Base-by-base conservation (phyloP, 2,329 filamentous ascomycete genomes). In the Diaporthe eres region DNA sequence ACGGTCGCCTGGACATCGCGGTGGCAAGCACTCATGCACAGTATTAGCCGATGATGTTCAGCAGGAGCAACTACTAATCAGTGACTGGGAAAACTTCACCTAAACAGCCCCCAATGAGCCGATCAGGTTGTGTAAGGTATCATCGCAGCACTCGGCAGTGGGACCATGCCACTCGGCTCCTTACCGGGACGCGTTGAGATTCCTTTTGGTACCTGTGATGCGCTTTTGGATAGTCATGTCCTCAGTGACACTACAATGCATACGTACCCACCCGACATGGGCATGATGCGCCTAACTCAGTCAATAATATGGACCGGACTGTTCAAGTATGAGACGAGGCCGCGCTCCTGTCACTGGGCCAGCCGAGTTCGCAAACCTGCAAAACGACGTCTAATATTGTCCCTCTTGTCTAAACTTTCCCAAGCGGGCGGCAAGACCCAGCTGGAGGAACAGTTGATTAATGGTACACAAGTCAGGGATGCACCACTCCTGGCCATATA, bases 311-410 rank as follows among this genome's bases (percentile, higher is more conserved):
- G 12, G 15, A n/a, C 19, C n/a, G 15, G 37, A 28, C 37, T 19
- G 10, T 55, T 34, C 22, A 19, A 34, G 42, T 34, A 7, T 19
- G 63, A 53, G 25, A 10, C 53, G n/a, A 25, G 28, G 17, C 9
- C 22, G 25, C 49, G 17, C 28, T 57, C 22, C 31, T 51, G 67
- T 70, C 76, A 77, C 70, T 61, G 47, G 49, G 65, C 51, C 39
- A 39, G 71, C 60, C 58, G 58, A 73, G 70, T 47, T 25, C 55
- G 44, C 60, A 63, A 57, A 55, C 47, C 49, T 55, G 71, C 57
- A 60, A 74, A 74, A 58, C 63, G 74, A 74, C 74, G 67, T 74
- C 76, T 77, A 75, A 57, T 31, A 68, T 63, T 72, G 60, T 61
- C 55, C 63, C 57, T 71, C 74, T 71, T 73, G 70, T 77, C 58